Percentiles rank a stretch among this genome's conserved stretches.
phyloP scores from a whole-genome alignment of 306 rosid genomes.

The Styphnolobium japonicum region DNA sequence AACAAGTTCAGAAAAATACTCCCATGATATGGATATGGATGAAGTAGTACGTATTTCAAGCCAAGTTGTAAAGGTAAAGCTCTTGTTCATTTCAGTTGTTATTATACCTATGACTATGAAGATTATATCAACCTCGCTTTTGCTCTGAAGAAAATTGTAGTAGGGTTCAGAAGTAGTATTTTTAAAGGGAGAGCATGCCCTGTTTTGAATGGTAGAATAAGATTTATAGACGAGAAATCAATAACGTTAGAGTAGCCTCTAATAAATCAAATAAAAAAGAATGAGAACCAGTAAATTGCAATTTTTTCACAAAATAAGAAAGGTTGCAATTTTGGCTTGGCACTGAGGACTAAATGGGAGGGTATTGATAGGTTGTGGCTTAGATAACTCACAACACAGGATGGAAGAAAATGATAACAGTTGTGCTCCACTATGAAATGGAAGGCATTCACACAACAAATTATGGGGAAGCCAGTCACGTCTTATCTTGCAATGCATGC shows the following conservation, averaged over 20 bases:
- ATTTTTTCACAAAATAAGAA: background rate
- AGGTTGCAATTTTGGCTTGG: background rate
- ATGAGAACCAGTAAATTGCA: background rate
- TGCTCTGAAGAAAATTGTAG: background rate
- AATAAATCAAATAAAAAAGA: background rate
- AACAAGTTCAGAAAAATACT: background rate
- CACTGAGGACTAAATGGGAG: background rate
- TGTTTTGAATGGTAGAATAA: background rate
- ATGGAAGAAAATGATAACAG: slow-evolving; percentile 12
- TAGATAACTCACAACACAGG: background rate
- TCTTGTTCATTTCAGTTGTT: background rate
- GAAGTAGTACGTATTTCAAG: background rate
- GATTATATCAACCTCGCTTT: background rate
- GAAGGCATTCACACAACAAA: background rate
- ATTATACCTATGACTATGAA: background rate
- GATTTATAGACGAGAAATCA: background rate
- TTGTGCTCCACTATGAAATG: slow-evolving; percentile 26
- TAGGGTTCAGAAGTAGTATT: too few species aligned
- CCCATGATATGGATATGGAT: background rate
- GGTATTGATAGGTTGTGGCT: background rate
- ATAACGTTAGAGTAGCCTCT: background rate
- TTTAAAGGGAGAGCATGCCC: background rate
- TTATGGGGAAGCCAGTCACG: background rate
- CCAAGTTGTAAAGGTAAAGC: background rate
- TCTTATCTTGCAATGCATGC: slow-evolving; percentile 11